Evolutionary conservation across 2,329 filamentous ascomycete species (phyloP).

Genomic region (Claviceps cyperi): DNA sequence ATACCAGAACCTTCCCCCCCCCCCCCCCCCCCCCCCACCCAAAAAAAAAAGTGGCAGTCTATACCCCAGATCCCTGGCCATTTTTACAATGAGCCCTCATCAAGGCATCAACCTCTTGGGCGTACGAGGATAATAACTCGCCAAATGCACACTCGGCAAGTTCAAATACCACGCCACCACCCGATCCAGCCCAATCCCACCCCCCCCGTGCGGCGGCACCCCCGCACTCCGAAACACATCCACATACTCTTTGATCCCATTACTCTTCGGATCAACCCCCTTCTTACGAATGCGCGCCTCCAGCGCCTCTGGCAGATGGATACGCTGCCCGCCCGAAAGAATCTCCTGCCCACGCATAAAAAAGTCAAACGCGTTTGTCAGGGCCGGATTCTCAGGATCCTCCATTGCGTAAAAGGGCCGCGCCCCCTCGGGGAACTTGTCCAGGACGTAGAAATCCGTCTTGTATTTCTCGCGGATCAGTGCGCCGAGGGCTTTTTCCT

Average conservation of each 20-base stretch:
- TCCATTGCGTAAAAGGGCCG: slow-evolving; percentile 55
- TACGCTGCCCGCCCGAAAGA: slow-evolving; percentile 80
- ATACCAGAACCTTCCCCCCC: too few species aligned
- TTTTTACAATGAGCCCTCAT: background rate
- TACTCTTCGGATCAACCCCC: slow-evolving; percentile 62
- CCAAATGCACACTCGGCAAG: slow-evolving; percentile 43
- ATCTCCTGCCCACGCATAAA: slow-evolving; percentile 92
- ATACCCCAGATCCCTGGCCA: too few species aligned
- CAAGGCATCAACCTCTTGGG: slow-evolving; percentile 43
- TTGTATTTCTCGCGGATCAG: slow-evolving; percentile 78
- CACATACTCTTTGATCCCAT: slow-evolving; percentile 80
- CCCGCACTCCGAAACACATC: slow-evolving; percentile 68
- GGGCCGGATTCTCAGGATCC: slow-evolving; percentile 10
- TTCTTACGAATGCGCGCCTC: slow-evolving; percentile 63
- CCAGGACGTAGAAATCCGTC: slow-evolving; percentile 92
- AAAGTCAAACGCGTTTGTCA: slow-evolving; percentile 63
- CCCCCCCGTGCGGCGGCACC: slow-evolving; percentile 80
- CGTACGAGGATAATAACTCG: slow-evolving; percentile 43
- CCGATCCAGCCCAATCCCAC: slow-evolving; percentile 79
- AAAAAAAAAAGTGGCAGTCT: background rate
- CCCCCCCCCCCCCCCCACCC: too few species aligned
- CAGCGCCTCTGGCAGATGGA: slow-evolving; percentile 64
- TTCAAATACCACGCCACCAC: slow-evolving; percentile 56
- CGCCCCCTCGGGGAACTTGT: slow-evolving; percentile 70
- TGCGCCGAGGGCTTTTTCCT: slow-evolving; percentile 79